Evolutionary conservation across 768 basidiomycete genomes (phyloP).

Genomic region (Crepidotus variabilis): DNA sequence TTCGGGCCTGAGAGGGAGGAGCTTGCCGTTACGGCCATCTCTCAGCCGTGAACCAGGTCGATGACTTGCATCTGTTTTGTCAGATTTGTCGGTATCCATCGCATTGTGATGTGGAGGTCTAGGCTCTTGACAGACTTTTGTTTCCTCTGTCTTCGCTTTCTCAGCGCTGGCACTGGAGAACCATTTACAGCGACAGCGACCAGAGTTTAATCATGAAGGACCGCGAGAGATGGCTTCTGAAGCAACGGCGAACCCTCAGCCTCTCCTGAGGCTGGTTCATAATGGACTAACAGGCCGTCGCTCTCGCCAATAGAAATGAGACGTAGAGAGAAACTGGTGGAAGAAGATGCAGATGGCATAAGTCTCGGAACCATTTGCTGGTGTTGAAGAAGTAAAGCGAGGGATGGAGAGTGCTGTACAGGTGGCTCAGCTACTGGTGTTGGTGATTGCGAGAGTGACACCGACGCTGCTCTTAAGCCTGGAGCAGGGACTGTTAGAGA

Average conservation of each 20-base stretch:
- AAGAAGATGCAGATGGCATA: background rate
- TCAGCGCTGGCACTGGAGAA: background rate
- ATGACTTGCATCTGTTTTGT: too few relatives aligned
- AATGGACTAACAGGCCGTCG: too few relatives aligned
- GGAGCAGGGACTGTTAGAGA: conserved; percentile 13
- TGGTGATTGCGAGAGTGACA: background rate
- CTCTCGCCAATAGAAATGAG: background rate
- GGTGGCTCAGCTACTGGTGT: too few relatives aligned
- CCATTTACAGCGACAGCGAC: background rate
- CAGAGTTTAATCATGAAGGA: background rate
- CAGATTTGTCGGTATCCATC: too few relatives aligned
- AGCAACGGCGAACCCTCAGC: background rate
- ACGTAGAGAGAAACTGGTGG: background rate
- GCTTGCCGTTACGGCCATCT: too few relatives aligned
- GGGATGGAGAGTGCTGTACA: too few relatives aligned
- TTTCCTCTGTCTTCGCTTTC: background rate
- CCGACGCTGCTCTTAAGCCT: background rate
- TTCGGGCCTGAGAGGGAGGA: too few relatives aligned
- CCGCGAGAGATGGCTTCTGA: too few relatives aligned
- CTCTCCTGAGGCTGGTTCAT: background rate
- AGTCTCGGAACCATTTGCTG: background rate
- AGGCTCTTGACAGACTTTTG: background rate
- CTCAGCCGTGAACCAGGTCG: too few relatives aligned
- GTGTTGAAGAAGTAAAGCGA: too few relatives aligned
- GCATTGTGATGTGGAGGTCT: too few relatives aligned